Evolutionary conservation across 306 rosid genomes (phyloP).

Genomic region (Cucurbita ficifolia): DNA sequence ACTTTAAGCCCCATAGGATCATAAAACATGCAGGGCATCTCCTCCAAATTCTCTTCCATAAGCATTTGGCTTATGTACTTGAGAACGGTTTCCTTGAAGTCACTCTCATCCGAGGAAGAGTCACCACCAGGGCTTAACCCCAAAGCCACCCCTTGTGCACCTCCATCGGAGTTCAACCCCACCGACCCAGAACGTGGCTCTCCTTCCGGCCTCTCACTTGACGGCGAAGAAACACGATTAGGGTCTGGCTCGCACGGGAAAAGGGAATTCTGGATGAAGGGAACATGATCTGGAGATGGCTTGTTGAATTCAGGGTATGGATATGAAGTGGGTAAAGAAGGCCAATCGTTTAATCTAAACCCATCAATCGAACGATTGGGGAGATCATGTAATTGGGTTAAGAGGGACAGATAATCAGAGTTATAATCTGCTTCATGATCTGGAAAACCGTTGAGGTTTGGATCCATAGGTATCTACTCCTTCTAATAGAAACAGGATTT

Average conservation of each 20-base stretch:
- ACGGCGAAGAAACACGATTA: not conserved
- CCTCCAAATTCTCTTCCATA: slow-evolving; percentile 64
- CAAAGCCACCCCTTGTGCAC: not conserved
- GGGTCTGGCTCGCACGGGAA: not conserved
- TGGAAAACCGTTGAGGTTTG: not conserved
- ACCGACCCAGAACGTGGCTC: not conserved
- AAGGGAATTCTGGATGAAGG: not conserved
- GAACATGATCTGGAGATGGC: not conserved
- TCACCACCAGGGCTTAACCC: slow-evolving; percentile 7
- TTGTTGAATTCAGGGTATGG: not conserved
- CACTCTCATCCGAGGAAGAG: slow-evolving; percentile 25
- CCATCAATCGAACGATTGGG: slow-evolving; percentile 7
- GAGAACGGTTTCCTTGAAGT: slow-evolving; percentile 38
- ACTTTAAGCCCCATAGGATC: slow-evolving; percentile 59
- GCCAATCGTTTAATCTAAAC: not conserved
- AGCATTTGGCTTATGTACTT: slow-evolving; percentile 61
- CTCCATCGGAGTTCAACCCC: not conserved
- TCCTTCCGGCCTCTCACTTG: not conserved
- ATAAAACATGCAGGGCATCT: slow-evolving; percentile 60
- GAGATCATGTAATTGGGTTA: not conserved
- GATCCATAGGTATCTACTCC: not conserved
- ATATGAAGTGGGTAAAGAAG: slow-evolving; percentile 7
- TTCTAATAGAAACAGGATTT: not conserved
- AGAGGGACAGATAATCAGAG: not conserved
- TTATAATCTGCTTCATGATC: not conserved